Percentiles rank a stretch among this genome's conserved stretches.
phyloP scores from a whole-genome alignment of 768 basidiomycete genomes.

The Suillus weaverae region DNA sequence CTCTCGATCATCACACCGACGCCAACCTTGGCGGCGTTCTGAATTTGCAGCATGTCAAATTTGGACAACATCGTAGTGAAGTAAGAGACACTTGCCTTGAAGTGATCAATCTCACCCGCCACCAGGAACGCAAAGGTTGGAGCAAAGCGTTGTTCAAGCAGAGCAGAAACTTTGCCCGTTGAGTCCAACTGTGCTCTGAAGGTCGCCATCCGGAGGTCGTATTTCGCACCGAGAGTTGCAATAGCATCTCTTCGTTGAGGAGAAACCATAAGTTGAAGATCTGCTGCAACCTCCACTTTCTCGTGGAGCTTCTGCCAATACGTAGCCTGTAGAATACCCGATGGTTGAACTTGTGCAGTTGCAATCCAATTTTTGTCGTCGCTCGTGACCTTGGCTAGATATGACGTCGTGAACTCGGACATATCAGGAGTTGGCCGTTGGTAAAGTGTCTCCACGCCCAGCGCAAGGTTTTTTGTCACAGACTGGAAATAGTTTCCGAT shows the following conservation, averaged over 20 bases:
- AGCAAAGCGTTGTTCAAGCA: slow-evolving; percentile 94
- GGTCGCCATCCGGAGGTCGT: slow-evolving; percentile 89
- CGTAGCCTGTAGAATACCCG: slow-evolving; percentile 83
- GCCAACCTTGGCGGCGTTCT: slow-evolving; percentile 94
- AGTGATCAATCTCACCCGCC: slow-evolving; percentile 97
- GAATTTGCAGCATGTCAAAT: slow-evolving; percentile 5
- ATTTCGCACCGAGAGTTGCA: slow-evolving; percentile 94
- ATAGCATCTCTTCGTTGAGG: slow-evolving; percentile 85
- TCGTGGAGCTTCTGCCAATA: slow-evolving; percentile 97
- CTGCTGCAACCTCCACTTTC: slow-evolving; percentile 96
- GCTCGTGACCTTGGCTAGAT: slow-evolving; percentile 78
- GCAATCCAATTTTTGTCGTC: slow-evolving; percentile 84
- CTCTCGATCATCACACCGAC: slow-evolving; percentile 98
- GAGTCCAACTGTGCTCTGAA: slow-evolving; percentile 96
- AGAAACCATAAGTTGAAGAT: slow-evolving; percentile 79
- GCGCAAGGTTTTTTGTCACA: slow-evolving; percentile 82
- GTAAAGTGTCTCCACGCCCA: slow-evolving; percentile 83
- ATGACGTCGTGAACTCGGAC: slow-evolving; percentile 70
- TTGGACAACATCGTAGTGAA: slow-evolving; percentile 5
- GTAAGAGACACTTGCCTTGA: slow-evolving; percentile 63
- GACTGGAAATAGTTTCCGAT: slow-evolving; percentile 92
- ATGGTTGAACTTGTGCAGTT: slow-evolving; percentile 84
- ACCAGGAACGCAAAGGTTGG: slow-evolving; percentile 94
- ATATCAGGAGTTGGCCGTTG: slow-evolving; percentile 76
- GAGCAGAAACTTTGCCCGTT: slow-evolving; percentile 90